Evolutionary conservation across 345 rosid species (phyloP).

Genomic region (Mercurialis annua): DNA sequence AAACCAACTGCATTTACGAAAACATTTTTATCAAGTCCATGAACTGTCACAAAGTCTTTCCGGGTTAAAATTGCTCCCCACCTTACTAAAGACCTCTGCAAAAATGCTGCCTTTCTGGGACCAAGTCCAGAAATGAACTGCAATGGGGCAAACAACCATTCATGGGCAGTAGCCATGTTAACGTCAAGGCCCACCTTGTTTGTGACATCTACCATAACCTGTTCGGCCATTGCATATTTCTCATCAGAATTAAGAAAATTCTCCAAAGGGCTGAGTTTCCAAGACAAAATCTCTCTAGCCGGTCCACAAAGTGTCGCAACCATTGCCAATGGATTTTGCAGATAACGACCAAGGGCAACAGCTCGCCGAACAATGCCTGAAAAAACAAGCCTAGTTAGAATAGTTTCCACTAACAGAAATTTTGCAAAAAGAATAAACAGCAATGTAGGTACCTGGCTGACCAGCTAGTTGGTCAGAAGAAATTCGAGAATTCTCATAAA

Average conservation of each 20-base stretch:
- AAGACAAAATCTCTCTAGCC: constrained; percentile 85
- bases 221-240: constrained; percentile 85
- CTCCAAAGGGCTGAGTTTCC: constrained; percentile 83
- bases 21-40: constrained; percentile 87
- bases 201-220: constrained; percentile 87
- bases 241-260: constrained; percentile 75
- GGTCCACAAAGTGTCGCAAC: constrained; percentile 90
- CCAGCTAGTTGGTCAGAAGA: constrained; percentile 87
- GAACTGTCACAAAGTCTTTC: constrained; percentile 66
- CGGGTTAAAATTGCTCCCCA: constrained; percentile 87
- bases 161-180: constrained; percentile 86
- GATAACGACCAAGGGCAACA: constrained; percentile 90
- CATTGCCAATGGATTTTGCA: constrained; percentile 97
- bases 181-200: constrained; percentile 95
- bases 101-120: constrained; percentile 90
- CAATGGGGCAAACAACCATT: constrained; percentile 89
- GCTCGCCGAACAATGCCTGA: constrained; percentile 88
- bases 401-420: background rate
- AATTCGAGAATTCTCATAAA: constrained; percentile 88
- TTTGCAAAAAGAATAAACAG: background rate
- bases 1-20: constrained; percentile 93
- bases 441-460: constrained; percentile 48
- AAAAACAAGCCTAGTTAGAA: constrained; percentile 5
- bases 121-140: constrained; percentile 97
- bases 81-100: constrained; percentile 90